A percentile compares a stretch with the other conserved stretches of the same genome.
phyloP scores from a whole-genome alignment of 2,329 filamentous ascomycete species.

The Aspergillus sp. region DNA sequence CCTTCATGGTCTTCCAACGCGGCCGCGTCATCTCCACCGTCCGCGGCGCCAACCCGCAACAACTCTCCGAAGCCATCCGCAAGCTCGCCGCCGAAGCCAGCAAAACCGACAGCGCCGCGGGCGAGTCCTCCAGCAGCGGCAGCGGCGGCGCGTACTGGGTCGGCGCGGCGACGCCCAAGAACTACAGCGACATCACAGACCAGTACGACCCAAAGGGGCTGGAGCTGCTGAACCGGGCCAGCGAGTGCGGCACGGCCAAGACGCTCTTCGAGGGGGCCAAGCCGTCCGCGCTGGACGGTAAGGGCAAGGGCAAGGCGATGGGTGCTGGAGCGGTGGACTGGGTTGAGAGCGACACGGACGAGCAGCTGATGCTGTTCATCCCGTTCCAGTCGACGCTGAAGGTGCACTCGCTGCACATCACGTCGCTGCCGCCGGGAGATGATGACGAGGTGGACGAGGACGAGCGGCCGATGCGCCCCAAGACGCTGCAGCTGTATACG shows the following conservation, averaged over 20 bases:
- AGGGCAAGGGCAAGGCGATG: conserved; percentile 49
- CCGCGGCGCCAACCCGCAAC: conserved; percentile 69
- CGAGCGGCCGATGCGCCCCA: conserved; percentile 76
- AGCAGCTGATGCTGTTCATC: conserved; percentile 90
- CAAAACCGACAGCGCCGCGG: conserved; percentile 42
- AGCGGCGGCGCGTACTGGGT: conserved; percentile 60
- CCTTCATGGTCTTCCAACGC: conserved; percentile 85
- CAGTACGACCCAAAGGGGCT: conserved; percentile 75
- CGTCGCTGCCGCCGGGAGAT: conserved; percentile 65
- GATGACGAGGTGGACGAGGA: conserved; percentile 62
- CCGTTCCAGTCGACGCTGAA: conserved; percentile 88
- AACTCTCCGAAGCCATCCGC: conserved; percentile 69
- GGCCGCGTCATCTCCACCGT: conserved; percentile 67
- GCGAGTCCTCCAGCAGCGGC: conserved; percentile 40
- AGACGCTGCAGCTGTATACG: conserved; percentile 78
- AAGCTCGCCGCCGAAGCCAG: conserved; percentile 67
- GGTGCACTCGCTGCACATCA: conserved; percentile 83
- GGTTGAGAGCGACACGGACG: conserved; percentile 95
- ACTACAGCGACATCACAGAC: conserved; percentile 80
- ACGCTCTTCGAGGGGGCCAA: conserved; percentile 69
- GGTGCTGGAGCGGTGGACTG: conserved; percentile 62
- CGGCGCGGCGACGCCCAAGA: conserved; percentile 71
- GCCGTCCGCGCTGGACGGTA: conserved; percentile 59
- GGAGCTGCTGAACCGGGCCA: conserved; percentile 85
- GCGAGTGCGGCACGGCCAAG: conserved; percentile 69